These are phyloP conservation scores for Acacia acuminata DNA, from an alignment of 306 rosid species.

Conservation along the genomic window DNA sequence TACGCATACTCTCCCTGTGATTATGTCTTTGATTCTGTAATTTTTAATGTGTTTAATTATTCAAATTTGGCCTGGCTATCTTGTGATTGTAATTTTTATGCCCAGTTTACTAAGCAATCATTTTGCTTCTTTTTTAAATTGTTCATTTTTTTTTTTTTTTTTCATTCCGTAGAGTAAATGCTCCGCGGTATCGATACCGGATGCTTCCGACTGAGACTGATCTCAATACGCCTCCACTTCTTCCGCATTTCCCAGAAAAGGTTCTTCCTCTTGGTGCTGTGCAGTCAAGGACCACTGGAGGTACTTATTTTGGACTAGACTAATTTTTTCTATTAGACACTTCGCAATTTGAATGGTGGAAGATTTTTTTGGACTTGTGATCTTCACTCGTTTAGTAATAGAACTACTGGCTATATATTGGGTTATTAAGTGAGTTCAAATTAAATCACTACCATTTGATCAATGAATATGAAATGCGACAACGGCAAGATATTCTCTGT, in stretches of 20 bases:
- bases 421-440: not conserved
- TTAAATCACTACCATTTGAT: not conserved
- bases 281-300: slow-evolving; percentile 59
- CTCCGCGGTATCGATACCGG: slow-evolving; percentile 91
- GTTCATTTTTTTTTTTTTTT: not conserved
- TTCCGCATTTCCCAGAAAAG: slow-evolving; percentile 56
- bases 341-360: not conserved
- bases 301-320: slow-evolving; percentile 30
- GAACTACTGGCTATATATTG: not conserved
- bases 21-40: not conserved
- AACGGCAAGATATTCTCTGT: not conserved
- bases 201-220: slow-evolving; percentile 94
- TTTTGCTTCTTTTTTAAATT: not conserved
- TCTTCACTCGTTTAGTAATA: not conserved
- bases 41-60: not conserved
- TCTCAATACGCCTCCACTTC: slow-evolving; percentile 77
- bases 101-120: not conserved
- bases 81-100: slow-evolving; percentile 2
- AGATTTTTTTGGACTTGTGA: not conserved
- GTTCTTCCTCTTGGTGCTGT: slow-evolving; percentile 65
- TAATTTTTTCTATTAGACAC: not conserved
- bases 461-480: not conserved
- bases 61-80: not conserved
- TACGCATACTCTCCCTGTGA: slow-evolving; percentile 28
- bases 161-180: slow-evolving; percentile 54